phyloP scores from a whole-genome alignment of 2,329 filamentous ascomycete genomes.

The Microcyclospora tardicrescens region DNA sequence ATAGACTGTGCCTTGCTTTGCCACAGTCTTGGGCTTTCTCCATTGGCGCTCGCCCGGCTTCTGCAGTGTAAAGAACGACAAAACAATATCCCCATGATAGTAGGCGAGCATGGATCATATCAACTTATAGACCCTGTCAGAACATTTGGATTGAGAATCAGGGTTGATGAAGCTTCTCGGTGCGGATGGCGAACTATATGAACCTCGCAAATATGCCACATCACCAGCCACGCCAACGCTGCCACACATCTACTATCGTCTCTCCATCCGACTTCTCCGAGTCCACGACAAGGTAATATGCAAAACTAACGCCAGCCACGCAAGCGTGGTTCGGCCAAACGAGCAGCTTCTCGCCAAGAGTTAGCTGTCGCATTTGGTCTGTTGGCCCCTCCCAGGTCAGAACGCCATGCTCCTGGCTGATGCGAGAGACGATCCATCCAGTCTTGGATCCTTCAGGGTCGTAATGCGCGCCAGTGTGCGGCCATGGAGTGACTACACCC shows the following conservation, averaged over 20 bases:
- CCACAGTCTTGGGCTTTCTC: too few species aligned
- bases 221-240: constrained; percentile 57
- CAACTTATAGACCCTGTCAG: too few species aligned
- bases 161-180: too few species aligned
- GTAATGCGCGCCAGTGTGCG: constrained; percentile 19
- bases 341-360: constrained; percentile 52
- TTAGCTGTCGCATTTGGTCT: constrained; percentile 34
- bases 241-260: constrained; percentile 60
- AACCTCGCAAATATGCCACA: neutral
- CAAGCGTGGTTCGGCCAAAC: constrained; percentile 76
- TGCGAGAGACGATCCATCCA: constrained; percentile 55
- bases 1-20: too few species aligned
- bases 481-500: constrained; percentile 55
- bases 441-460: constrained; percentile 28
- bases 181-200: too few species aligned
- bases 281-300: constrained; percentile 64
- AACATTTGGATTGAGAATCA: too few species aligned
- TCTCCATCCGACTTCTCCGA: constrained; percentile 44
- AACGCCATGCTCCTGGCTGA: constrained; percentile 70
- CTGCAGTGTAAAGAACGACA: too few species aligned
- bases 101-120: too few species aligned
- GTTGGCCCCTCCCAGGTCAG: constrained; percentile 44
- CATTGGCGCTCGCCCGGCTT: too few species aligned
- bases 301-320: constrained; percentile 57
- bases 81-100: too few species aligned